phyloP scores from a whole-genome alignment of 2,329 filamentous ascomycete genomes.

The Arthrobotrys iridis region DNA sequence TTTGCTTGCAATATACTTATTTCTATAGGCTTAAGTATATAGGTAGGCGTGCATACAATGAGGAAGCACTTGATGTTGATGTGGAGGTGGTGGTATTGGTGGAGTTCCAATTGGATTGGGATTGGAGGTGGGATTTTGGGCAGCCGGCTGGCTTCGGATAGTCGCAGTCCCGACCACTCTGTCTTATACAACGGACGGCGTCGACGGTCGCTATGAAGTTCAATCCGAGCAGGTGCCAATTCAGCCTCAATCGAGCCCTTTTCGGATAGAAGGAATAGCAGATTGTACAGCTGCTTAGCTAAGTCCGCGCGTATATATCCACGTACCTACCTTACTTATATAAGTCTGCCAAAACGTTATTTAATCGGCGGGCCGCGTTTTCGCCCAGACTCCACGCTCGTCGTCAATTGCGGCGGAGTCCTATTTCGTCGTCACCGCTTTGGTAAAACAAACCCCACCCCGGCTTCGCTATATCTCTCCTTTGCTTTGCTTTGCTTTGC shows the following conservation, averaged over 20 bases:
- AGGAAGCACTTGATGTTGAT: conserved; percentile 4
- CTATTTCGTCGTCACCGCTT: not conserved
- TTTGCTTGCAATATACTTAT: not conserved
- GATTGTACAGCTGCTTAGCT: too few relatives aligned
- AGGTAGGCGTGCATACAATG: not conserved
- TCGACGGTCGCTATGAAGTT: too few relatives aligned
- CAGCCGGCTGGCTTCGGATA: conserved; percentile 23
- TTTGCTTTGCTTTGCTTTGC: not conserved
- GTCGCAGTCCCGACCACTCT: not conserved
- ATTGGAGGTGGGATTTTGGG: not conserved
- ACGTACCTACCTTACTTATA: not conserved
- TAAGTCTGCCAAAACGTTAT: conserved; percentile 6
- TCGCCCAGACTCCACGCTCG: conserved; percentile 19
- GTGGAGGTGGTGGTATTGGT: not conserved
- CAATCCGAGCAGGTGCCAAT: too few relatives aligned
- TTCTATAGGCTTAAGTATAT: conserved; percentile 14
- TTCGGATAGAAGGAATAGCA: not conserved
- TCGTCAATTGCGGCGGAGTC: conserved; percentile 11
- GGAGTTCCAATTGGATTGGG: not conserved
- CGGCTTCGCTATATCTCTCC: not conserved
- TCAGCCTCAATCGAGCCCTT: too few relatives aligned
- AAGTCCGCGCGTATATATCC: too few relatives aligned
- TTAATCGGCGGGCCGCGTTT: not conserved
- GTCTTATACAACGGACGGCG: not conserved
- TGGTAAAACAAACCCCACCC: not conserved